Evolutionary conservation across 352 stramenopile species (phyloP).

Genomic region (Phytophthora capsici): DNA sequence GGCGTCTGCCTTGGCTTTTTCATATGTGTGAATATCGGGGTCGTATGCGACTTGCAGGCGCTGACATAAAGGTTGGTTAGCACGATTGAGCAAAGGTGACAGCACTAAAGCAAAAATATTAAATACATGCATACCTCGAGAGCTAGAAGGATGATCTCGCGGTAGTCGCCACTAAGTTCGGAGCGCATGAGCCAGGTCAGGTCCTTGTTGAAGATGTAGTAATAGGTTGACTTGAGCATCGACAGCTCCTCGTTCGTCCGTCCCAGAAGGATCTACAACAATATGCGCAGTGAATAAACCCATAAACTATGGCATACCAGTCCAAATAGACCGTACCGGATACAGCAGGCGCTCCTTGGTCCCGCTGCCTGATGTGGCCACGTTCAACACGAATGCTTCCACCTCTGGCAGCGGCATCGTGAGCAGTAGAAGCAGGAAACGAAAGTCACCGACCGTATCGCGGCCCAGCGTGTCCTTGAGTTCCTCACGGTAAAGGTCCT

Average conservation of each 20-base stretch:
- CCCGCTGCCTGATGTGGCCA: constrained; percentile 54
- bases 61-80: constrained; percentile 19
- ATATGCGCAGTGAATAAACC: background rate
- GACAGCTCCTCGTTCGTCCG: constrained; percentile 76
- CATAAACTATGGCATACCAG: background rate
- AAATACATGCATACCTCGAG: constrained; percentile 47
- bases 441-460: constrained; percentile 73
- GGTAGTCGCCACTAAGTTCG: constrained; percentile 74
- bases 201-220: constrained; percentile 79
- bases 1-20: constrained; percentile 59
- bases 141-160: constrained; percentile 65
- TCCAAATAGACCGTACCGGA: constrained; percentile 44
- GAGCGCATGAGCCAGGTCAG: constrained; percentile 67
- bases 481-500: constrained; percentile 62
- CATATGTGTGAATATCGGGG: constrained; percentile 59
- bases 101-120: background rate
- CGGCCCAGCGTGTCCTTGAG: constrained; percentile 70
- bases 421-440: constrained; percentile 70
- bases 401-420: constrained; percentile 65
- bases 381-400: constrained; percentile 71
- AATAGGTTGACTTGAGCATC: constrained; percentile 80
- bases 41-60: constrained; percentile 53
- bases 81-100: background rate
- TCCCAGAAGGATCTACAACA: constrained; percentile 63
- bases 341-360: constrained; percentile 76